These are phyloP conservation scores for Neopestalotiopsis rosae DNA, from an alignment of 2,329 filamentous ascomycete genomes.

Conservation along the genomic window DNA sequence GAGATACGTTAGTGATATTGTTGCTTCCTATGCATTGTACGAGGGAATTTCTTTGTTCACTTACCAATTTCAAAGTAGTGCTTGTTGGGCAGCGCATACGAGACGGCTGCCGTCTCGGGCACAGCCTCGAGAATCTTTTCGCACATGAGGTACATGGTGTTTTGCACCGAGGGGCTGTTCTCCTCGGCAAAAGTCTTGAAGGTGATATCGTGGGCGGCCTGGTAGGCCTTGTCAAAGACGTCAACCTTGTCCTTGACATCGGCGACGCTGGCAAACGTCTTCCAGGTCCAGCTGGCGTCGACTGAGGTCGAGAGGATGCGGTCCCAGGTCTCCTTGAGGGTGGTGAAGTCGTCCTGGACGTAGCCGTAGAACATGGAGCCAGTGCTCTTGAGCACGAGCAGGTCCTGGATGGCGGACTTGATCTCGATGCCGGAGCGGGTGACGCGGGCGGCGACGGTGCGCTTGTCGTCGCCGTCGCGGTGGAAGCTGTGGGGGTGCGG, in stretches of 20 bases:
- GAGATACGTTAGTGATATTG: conserved; percentile 9
- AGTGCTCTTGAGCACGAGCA: conserved; percentile 94
- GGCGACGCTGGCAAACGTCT: conserved; percentile 66
- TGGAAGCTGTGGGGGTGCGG: conserved; percentile 95
- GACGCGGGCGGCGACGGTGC: conserved; percentile 77
- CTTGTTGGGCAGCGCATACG: conserved; percentile 93
- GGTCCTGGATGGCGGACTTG: conserved; percentile 76
- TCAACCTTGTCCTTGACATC: conserved; percentile 69
- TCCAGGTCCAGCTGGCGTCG: conserved; percentile 87
- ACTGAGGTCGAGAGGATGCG: conserved; percentile 95
- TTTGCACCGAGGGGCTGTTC: conserved; percentile 90
- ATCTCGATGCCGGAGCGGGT: conserved; percentile 73
- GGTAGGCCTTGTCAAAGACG: conserved; percentile 81
- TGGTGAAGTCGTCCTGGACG: conserved; percentile 91
- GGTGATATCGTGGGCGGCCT: conserved; percentile 81
- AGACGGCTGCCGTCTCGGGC: conserved; percentile 73
- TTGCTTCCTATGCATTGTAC: background rate
- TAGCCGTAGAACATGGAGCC: conserved; percentile 96
- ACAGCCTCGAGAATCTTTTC: conserved; percentile 81
- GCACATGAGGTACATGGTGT: conserved; percentile 99
- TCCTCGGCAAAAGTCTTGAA: conserved; percentile 90
- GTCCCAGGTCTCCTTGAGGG: conserved; percentile 89
- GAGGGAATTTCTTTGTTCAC: conserved; percentile 37
- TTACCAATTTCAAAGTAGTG: conserved; percentile 96
- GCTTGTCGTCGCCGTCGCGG: conserved; percentile 86